phyloP scores from a whole-genome alignment of 176 grass and related monocot genomes.

The Zea mays region DNA sequence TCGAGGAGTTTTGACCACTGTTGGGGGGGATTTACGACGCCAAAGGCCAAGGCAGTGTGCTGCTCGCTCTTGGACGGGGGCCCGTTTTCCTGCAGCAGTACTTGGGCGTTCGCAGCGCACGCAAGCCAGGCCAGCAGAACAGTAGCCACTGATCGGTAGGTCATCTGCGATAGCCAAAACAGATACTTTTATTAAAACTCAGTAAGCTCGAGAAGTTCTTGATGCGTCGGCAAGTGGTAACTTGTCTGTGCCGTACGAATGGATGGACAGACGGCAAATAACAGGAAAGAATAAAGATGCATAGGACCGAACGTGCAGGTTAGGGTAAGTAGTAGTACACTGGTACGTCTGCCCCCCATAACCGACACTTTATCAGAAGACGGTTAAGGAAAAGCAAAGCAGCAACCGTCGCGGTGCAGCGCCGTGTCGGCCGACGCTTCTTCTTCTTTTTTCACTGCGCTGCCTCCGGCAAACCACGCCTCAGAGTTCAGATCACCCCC shows the following conservation, averaged over 20 bases:
- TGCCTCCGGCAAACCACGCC: neutral
- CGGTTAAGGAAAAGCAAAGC: too few species aligned
- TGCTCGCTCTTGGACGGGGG: neutral
- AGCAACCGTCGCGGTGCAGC: conserved; percentile 6
- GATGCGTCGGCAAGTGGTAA: neutral
- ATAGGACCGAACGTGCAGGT: conserved; percentile 1
- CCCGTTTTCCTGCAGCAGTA: neutral
- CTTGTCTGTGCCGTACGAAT: too few species aligned
- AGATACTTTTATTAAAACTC: neutral
- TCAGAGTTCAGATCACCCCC: too few species aligned
- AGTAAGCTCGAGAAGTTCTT: neutral
- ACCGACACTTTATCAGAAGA: neutral
- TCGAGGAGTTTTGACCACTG: conserved; percentile 35
- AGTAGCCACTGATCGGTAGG: neutral
- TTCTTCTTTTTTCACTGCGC: neutral
- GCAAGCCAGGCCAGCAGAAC: neutral
- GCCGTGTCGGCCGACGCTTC: conserved; percentile 24
- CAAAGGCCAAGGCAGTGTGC: neutral
- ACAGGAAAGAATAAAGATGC: neutral
- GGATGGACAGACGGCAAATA: neutral
- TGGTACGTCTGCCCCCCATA: neutral
- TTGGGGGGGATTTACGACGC: neutral
- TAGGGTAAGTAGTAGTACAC: neutral
- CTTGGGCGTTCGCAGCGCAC: neutral
- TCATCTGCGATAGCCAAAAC: neutral